These are phyloP conservation scores for Rhizopogon vinicolor DNA, from an alignment of 768 basidiomycete species.

Conservation along the genomic window DNA sequence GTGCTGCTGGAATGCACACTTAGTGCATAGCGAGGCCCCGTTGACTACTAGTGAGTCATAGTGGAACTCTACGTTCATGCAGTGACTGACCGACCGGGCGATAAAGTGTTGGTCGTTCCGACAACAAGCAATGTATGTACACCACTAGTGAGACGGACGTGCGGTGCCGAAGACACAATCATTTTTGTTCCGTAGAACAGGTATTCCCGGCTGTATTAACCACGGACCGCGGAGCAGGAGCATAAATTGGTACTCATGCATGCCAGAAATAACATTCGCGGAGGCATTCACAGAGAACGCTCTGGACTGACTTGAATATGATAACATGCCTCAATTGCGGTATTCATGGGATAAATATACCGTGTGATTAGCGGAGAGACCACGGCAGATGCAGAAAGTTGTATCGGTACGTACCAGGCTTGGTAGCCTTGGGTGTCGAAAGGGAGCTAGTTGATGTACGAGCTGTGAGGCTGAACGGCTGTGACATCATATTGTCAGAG, in stretches of 20 bases:
- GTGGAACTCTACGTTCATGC: not conserved
- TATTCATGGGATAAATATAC: too few relatives aligned
- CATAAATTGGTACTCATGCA: too few relatives aligned
- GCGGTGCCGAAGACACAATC: not conserved
- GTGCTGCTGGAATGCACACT: not conserved
- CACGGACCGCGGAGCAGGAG: not conserved
- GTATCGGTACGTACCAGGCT: not conserved
- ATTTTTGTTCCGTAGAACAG: not conserved
- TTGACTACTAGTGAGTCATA: not conserved
- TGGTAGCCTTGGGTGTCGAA: not conserved
- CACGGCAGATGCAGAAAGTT: not conserved
- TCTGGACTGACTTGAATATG: not conserved
- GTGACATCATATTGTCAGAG: not conserved
- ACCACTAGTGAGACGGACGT: too few relatives aligned
- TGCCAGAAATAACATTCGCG: not conserved
- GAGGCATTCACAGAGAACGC: too few relatives aligned
- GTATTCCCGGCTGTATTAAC: not conserved
- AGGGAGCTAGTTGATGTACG: not conserved
- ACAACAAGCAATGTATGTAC: too few relatives aligned
- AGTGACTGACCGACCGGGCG: not conserved
- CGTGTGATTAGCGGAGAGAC: too few relatives aligned
- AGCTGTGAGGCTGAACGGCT: not conserved
- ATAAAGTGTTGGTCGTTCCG: not conserved
- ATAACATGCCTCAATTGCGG: not conserved
- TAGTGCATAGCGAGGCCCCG: not conserved